Conservation (phyloP, 805 yeast genomes). For the Wickerhamiella domercqiae region DNA sequence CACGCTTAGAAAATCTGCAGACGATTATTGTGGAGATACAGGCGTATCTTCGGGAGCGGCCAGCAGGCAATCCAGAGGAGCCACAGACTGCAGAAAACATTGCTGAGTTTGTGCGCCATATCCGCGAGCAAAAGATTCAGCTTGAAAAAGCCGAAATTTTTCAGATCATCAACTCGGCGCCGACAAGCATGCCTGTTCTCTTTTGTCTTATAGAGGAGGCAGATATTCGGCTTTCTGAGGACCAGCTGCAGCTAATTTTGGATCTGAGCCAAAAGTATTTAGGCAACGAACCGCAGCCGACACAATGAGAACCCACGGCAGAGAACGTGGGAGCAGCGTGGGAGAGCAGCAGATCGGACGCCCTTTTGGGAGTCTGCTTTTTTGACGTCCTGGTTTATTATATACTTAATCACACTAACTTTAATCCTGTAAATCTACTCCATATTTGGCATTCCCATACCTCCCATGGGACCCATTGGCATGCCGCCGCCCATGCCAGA, state of each 20-base stretch:
- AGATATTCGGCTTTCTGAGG: slow-evolving; percentile 67
- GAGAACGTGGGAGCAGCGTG: too few species aligned
- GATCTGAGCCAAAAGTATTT: slow-evolving; percentile 33
- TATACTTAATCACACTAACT: too few species aligned
- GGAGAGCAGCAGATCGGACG: too few species aligned
- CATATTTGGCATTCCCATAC: not conserved
- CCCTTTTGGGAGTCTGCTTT: too few species aligned
- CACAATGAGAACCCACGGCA: slow-evolving; percentile 3
- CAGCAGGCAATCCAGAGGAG: slow-evolving; percentile 24
- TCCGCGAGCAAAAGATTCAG: slow-evolving; percentile 31
- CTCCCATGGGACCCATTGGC: slow-evolving; percentile 8
- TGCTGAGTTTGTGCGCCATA: slow-evolving; percentile 28
- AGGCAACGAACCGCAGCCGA: slow-evolving; percentile 21
- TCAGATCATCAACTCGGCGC: slow-evolving; percentile 69
- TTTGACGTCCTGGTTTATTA: too few species aligned
- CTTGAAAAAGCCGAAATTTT: slow-evolving; percentile 71
- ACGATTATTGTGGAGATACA: slow-evolving; percentile 25
- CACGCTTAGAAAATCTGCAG: slow-evolving; percentile 20
- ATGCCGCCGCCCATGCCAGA: slow-evolving; percentile 13
- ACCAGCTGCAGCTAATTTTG: slow-evolving; percentile 43
- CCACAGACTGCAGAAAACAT: slow-evolving; percentile 25
- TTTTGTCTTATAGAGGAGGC: slow-evolving; percentile 82
- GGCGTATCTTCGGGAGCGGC: slow-evolving; percentile 27
- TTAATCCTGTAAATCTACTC: not conserved
- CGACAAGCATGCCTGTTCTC: slow-evolving; percentile 62